Conservation (phyloP, 805 yeast genomes). For the Candida incommunis region DNA sequence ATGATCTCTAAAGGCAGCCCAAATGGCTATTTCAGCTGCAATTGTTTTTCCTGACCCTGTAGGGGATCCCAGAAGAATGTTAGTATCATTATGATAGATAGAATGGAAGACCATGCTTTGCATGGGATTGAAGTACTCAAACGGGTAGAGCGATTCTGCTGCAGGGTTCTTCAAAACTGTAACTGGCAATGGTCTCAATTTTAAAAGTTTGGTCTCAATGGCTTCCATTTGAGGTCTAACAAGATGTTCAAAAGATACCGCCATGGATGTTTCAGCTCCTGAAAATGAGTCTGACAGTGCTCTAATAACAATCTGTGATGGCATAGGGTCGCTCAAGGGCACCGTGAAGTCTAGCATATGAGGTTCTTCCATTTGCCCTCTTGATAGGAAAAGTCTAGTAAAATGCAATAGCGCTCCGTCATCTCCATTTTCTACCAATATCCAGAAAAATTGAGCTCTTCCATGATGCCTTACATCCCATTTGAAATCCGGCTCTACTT, state of each 20-base stretch:
- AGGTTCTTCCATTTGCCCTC: slow-evolving; percentile 34
- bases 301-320: slow-evolving; percentile 72
- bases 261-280: slow-evolving; percentile 62
- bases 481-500: slow-evolving; percentile 57
- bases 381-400: slow-evolving; percentile 62
- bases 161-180: slow-evolving; percentile 58
- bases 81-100: slow-evolving; percentile 61
- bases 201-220: slow-evolving; percentile 62
- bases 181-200: slow-evolving; percentile 75
- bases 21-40: slow-evolving; percentile 91
- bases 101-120: slow-evolving; percentile 95
- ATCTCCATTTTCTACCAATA: slow-evolving; percentile 78
- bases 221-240: slow-evolving; percentile 83
- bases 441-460: slow-evolving; percentile 77
- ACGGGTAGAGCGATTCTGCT: slow-evolving; percentile 62
- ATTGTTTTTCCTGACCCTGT: slow-evolving; percentile 98
- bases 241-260: slow-evolving; percentile 80
- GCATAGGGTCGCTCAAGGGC: slow-evolving; percentile 79
- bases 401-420: slow-evolving; percentile 61
- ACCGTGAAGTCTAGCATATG: slow-evolving; percentile 87
- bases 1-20: slow-evolving; percentile 82
- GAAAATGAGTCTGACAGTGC: slow-evolving; percentile 80
- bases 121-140: slow-evolving; percentile 92
- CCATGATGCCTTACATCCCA: slow-evolving; percentile 85
- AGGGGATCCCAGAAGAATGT: slow-evolving; percentile 91